Evolutionary conservation across 306 rosid genomes (phyloP).

Genomic region (Lathyrus sativus): DNA sequence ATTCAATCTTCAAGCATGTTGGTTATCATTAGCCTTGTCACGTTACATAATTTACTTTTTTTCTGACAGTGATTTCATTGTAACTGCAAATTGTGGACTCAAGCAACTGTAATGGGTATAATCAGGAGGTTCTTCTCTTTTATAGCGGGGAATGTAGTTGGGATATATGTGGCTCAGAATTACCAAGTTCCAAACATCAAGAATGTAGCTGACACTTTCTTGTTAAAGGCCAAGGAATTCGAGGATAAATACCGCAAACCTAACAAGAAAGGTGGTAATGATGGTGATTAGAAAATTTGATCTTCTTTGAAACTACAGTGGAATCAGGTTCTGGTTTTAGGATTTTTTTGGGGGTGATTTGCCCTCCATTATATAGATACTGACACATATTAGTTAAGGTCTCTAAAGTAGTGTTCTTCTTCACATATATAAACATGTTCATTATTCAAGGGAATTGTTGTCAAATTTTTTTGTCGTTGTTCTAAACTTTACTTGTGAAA

Average conservation of each 20-base stretch:
- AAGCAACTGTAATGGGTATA: slow-evolving; percentile 60
- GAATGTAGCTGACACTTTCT: slow-evolving; percentile 53
- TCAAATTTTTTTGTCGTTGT: slow-evolving; percentile 1
- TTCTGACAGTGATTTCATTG: slow-evolving; percentile 37
- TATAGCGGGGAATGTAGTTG: slow-evolving; percentile 57
- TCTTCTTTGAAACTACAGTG: neutral
- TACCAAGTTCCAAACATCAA: slow-evolving; percentile 71
- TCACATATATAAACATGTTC: neutral
- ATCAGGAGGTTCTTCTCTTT: slow-evolving; percentile 65
- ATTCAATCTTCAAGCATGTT: too few relatives aligned
- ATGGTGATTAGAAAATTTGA: slow-evolving; percentile 29
- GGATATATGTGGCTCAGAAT: slow-evolving; percentile 75
- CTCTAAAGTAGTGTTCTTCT: slow-evolving; percentile 18
- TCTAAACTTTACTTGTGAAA: neutral
- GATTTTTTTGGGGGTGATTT: neutral
- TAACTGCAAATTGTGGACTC: slow-evolving; percentile 15
- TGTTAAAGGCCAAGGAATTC: slow-evolving; percentile 46
- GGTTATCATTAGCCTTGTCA: too few relatives aligned
- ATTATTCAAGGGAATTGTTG: neutral
- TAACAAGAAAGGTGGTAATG: slow-evolving; percentile 43
- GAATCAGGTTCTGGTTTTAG: slow-evolving; percentile 41
- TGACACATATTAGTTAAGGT: slow-evolving; percentile 6
- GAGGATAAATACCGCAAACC: slow-evolving; percentile 68
- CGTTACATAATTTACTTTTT: slow-evolving; percentile 27
- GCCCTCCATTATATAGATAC: slow-evolving; percentile 21